Percentiles rank a stretch among this genome's conserved stretches.
phyloP scores from a whole-genome alignment of 2,329 filamentous ascomycete genomes.

The Cladosporium sp. region DNA sequence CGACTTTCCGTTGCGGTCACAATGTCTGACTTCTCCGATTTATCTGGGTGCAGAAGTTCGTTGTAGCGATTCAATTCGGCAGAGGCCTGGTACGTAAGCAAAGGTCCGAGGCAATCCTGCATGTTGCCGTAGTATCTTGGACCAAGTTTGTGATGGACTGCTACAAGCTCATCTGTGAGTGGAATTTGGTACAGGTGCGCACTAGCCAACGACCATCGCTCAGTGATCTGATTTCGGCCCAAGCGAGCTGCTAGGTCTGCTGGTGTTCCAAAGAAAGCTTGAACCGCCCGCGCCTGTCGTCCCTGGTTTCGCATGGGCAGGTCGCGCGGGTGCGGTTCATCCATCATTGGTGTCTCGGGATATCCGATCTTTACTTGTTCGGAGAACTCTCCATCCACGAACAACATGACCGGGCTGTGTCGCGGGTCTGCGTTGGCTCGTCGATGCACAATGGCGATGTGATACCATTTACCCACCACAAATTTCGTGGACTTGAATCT shows the following conservation, averaged over 20 bases:
- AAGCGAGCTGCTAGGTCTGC: constrained; percentile 75
- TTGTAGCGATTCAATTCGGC: constrained; percentile 87
- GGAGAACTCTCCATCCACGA: constrained; percentile 87
- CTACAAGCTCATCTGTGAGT: constrained; percentile 84
- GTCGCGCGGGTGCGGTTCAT: constrained; percentile 12
- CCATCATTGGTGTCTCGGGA: constrained; percentile 63
- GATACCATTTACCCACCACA: constrained; percentile 78
- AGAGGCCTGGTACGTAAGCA: constrained; percentile 93
- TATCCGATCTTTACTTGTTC: constrained; percentile 90
- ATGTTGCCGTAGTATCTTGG: constrained; percentile 93
- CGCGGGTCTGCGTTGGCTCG: constrained; percentile 23
- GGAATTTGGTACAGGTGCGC: constrained; percentile 85
- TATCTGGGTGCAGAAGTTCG: constrained; percentile 82
- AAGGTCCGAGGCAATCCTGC: constrained; percentile 90
- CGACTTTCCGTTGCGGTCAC: constrained; percentile 81
- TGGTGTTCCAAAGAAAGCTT: constrained; percentile 91
- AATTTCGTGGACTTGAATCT: constrained; percentile 85
- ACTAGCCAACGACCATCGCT: constrained; percentile 84
- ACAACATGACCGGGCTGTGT: constrained; percentile 63
- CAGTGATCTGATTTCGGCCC: constrained; percentile 68
- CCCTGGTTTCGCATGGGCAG: constrained; percentile 30
- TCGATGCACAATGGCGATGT: constrained; percentile 83
- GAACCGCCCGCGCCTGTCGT: constrained; percentile 56
- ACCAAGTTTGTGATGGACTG: constrained; percentile 85
- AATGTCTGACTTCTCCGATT: constrained; percentile 88